Evolutionary conservation across 228 moss, liverwort and hornwort species (phyloP).

Genomic region (Sphagnum magellanicum): DNA sequence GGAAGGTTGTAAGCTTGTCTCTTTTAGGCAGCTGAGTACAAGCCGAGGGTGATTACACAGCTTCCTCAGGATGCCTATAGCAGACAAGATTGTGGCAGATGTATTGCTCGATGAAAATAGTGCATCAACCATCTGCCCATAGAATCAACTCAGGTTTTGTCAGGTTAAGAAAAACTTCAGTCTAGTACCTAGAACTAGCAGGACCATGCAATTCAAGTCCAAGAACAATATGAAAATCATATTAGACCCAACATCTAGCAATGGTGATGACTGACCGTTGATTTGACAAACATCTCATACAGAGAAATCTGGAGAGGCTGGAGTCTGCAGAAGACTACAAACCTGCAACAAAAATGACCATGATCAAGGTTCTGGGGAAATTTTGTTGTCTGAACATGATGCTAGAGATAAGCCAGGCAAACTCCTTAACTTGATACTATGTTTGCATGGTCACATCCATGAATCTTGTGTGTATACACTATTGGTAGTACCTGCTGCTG

Average conservation of each 20-base stretch:
- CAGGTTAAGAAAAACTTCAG: neutral
- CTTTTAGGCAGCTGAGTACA: constrained; percentile 34
- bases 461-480: no score
- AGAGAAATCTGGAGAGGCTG: constrained; percentile 55
- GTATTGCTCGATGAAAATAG: constrained; percentile 38
- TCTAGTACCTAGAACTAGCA: neutral
- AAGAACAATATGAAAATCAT: neutral
- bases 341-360: constrained; percentile 25
- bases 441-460: no score
- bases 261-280: constrained; percentile 34
- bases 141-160: neutral
- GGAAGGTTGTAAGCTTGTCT: constrained; percentile 13
- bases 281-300: constrained; percentile 47
- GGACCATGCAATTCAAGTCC: neutral
- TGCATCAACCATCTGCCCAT: constrained; percentile 38
- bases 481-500: no score
- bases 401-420: no score
- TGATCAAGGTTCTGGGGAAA: no score
- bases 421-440: no score
- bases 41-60: constrained; percentile 85
- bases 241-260: neutral
- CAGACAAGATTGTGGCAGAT: constrained; percentile 61
- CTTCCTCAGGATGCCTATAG: constrained; percentile 75
- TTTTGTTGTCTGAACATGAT: no score
- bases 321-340: constrained; percentile 80